Evolutionary conservation across 2,329 filamentous ascomycete genomes (phyloP), one percentile per base, ranked within the genome.

Genomic region (Ceratocystis smalleyi): DNA sequence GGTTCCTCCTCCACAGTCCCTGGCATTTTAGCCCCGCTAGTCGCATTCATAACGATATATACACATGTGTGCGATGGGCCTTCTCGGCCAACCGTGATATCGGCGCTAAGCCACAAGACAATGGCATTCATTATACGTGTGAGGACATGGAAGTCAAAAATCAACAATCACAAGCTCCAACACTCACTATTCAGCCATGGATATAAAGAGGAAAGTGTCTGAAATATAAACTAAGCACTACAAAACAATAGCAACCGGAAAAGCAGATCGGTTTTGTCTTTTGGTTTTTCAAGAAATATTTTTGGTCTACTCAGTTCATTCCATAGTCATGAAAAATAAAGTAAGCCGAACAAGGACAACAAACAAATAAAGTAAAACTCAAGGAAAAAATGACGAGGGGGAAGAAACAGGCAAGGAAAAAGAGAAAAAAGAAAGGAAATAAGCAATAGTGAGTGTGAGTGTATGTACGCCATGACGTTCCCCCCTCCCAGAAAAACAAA

Each of bases 391-490:
- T 7, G 22, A 22, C 2, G 22, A n/a, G n/a, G 10, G 47, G n/a
- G n/a, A 51, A 32, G 15, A 30, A 32, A 15, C 22, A 10, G 47
- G 22, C 51, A 55, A 32, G 51, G 17, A 32, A 55, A 32, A 55
- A 54, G 30, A 7, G 4, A n/a, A 32, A 32, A 55, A 55, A 1
- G 30, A 55, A 55, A 32, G 17, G 10, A 54, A 54, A 24, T 17
- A 55, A 24, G 15, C 10, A 30, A 55, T 17, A 55, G 27, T 30
- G 24, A 30, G 22, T 32, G 24, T 8, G 15, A 22, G 22, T 43
- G 57, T 60, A 43, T 61, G 59, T 47, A 61, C 59, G 22, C 43
- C 59, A 30, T 61, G 2, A 43, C 47, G 32, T 43, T 22, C 32
- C 35, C 35, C 43, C 12, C 35, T 27, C 22, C 24, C 19, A 32